phyloP scores from a whole-genome alignment of 495 filamentous ascomycete species.

The Neurospora sp. region DNA sequence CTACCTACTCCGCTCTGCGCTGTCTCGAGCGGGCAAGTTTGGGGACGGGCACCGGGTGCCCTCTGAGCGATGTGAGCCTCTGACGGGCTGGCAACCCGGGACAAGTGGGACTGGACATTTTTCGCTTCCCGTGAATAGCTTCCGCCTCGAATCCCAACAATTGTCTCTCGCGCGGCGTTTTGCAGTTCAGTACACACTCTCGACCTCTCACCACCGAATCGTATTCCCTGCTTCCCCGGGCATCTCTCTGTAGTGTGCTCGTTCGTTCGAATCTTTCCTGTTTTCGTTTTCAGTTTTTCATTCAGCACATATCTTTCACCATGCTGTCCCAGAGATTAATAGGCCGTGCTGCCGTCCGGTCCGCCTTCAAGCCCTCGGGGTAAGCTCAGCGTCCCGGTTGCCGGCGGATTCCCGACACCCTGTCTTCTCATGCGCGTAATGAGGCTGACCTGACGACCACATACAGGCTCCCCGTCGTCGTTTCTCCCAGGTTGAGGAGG shows the following conservation, averaged over 20 bases:
- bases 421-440: neutral
- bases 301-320: slow-evolving; percentile 1
- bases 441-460: neutral
- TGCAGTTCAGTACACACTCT: neutral
- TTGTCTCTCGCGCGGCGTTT: neutral
- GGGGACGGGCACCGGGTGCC: neutral
- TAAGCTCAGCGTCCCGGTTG: slow-evolving; percentile 22
- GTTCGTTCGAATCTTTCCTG: slow-evolving; percentile 17
- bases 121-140: slow-evolving; percentile 1
- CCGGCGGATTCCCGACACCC: neutral
- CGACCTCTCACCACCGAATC: neutral
- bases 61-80: neutral
- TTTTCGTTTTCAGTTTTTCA: slow-evolving; percentile 12
- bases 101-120: neutral
- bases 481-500: slow-evolving; percentile 40
- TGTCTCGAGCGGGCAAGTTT: neutral
- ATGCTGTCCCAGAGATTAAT: slow-evolving; percentile 68
- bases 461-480: neutral
- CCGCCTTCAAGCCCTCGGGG: slow-evolving; percentile 48
- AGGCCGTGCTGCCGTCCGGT: slow-evolving; percentile 55
- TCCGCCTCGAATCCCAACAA: slow-evolving; percentile 12
- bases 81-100: neutral
- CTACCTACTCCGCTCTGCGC: neutral
- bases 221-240: slow-evolving; percentile 1
- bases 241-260: slow-evolving; percentile 2